A percentile compares a stretch with the other conserved stretches of the same genome.
Evolutionary conservation across 257 asterid species (phyloP).

Genomic region (Marsdenia floribunda): DNA sequence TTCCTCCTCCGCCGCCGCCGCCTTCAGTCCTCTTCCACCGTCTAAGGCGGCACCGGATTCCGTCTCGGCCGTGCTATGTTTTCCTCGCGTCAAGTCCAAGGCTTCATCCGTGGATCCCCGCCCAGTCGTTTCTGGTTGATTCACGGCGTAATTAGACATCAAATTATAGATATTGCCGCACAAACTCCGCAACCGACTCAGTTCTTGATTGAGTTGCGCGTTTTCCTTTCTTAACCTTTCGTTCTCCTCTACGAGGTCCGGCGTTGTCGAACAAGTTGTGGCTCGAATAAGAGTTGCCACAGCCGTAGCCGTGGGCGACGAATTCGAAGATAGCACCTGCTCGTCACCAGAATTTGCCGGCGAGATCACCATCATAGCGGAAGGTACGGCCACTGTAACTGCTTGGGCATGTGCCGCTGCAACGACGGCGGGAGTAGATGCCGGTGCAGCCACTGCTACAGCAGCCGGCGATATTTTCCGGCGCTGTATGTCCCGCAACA

Average conservation of each 20-base stretch:
- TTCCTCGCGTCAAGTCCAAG: constrained; percentile 17
- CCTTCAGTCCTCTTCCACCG: constrained; percentile 4
- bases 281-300: constrained; percentile 24
- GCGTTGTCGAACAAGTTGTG: constrained; percentile 16
- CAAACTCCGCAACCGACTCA: constrained; percentile 41
- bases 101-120: constrained; percentile 26
- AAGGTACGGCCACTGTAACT: constrained; percentile 27
- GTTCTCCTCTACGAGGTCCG: constrained; percentile 61
- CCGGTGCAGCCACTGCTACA: constrained; percentile 4
- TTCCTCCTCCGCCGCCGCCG: constrained; percentile 14
- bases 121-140: constrained; percentile 21
- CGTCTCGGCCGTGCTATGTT: constrained; percentile 17
- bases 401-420: constrained; percentile 9
- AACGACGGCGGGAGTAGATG: constrained; percentile 2
- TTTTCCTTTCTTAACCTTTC: constrained; percentile 67
- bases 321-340: constrained; percentile 71
- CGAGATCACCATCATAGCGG: constrained; percentile 32
- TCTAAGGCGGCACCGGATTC: constrained; percentile 18
- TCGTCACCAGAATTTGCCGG: constrained; percentile 72
- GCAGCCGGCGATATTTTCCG: constrained; percentile 50
- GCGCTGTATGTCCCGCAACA: constrained; percentile 68
- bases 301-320: constrained; percentile 47
- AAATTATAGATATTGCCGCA: constrained; percentile 47
- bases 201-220: constrained; percentile 42
- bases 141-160: constrained; percentile 49